phyloP scores from a whole-genome alignment of 768 basidiomycete species.

The Pleurotus tuoliensis region DNA sequence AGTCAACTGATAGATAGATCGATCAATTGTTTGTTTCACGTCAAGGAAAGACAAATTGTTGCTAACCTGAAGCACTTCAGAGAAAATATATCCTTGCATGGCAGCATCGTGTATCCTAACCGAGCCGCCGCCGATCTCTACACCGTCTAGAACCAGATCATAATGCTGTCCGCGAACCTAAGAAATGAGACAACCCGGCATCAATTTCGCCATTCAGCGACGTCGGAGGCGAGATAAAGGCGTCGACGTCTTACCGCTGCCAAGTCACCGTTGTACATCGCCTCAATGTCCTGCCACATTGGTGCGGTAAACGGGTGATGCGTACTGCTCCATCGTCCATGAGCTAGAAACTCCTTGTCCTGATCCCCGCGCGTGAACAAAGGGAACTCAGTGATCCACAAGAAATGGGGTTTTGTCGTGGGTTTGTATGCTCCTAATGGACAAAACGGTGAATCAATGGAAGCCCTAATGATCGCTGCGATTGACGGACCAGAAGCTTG shows the following conservation, averaged over 20 bases:
- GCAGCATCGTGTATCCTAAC: constrained; percentile 86
- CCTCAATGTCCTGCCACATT: constrained; percentile 83
- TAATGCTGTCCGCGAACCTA: constrained; percentile 95
- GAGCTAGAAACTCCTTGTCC: constrained; percentile 83
- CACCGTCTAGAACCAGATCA: constrained; percentile 90
- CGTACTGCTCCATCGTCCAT: constrained; percentile 87
- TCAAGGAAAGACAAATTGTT: constrained; percentile 6
- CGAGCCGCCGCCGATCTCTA: constrained; percentile 91
- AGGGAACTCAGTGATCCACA: constrained; percentile 96
- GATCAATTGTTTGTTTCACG: constrained; percentile 8
- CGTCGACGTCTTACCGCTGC: constrained; percentile 39
- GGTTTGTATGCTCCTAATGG: constrained; percentile 52
- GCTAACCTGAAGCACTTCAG: constrained; percentile 70
- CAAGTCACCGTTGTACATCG: constrained; percentile 67
- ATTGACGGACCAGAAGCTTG: constrained; percentile 52
- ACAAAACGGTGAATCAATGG: constrained; percentile 9
- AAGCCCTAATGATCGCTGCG: constrained; percentile 8
- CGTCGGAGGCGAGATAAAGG: constrained; percentile 6
- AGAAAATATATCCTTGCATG: constrained; percentile 85
- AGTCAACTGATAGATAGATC: constrained; percentile 49
- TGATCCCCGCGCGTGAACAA: constrained; percentile 82
- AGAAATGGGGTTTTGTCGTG: constrained; percentile 67
- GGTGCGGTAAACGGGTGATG: constrained; percentile 98
- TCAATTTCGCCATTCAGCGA: constrained; percentile 7
- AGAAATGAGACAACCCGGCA: constrained; percentile 8